phyloP scores from a whole-genome alignment of 1,139 yeast genomes.

The Sugiyamaella sp. region DNA sequence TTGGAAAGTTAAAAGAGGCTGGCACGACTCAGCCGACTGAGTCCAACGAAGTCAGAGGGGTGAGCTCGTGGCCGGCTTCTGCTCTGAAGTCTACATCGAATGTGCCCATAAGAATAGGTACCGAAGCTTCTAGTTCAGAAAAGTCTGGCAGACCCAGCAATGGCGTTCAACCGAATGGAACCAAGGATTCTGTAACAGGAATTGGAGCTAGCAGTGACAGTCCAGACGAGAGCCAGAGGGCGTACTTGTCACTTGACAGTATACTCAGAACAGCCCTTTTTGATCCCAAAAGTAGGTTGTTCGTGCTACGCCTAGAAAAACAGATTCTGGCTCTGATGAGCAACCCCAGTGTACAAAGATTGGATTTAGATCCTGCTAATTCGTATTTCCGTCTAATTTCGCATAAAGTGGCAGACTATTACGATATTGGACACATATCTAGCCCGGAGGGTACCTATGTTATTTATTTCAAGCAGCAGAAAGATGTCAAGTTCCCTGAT shows the following conservation, averaged over 20 bases:
- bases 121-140: too few species aligned
- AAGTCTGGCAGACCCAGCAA: too few species aligned
- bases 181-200: neutral
- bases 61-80: too few species aligned
- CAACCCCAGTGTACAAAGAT: slow-evolving; percentile 45
- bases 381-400: slow-evolving; percentile 67
- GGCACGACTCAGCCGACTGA: too few species aligned
- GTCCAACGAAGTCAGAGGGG: too few species aligned
- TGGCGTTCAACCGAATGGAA: too few species aligned
- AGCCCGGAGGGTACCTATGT: slow-evolving; percentile 53
- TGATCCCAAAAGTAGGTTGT: slow-evolving; percentile 54
- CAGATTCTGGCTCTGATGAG: slow-evolving; percentile 45
- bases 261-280: slow-evolving; percentile 49
- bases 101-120: too few species aligned
- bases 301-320: slow-evolving; percentile 57
- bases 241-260: slow-evolving; percentile 28
- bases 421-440: slow-evolving; percentile 56
- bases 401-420: slow-evolving; percentile 71
- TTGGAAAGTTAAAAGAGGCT: too few species aligned
- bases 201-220: neutral
- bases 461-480: slow-evolving; percentile 40
- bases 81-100: too few species aligned
- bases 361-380: slow-evolving; percentile 58
- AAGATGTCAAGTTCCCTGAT: slow-evolving; percentile 6
- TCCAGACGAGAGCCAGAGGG: neutral